phyloP scores from a whole-genome alignment of 2,329 filamentous ascomycete genomes.

The Aspergillus carbonarius region DNA sequence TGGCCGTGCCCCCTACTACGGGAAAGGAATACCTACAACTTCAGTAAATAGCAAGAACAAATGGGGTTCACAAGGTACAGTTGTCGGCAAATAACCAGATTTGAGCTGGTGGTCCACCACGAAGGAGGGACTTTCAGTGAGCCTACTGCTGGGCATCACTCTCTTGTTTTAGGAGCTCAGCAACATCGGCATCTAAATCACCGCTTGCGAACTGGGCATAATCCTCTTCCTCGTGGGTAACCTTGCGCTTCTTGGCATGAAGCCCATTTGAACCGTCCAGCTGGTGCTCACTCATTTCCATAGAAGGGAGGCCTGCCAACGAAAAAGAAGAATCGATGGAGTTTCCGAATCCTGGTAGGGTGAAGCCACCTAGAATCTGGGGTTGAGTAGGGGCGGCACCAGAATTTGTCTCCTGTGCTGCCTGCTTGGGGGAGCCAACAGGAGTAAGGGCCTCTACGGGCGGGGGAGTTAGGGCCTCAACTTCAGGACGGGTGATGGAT shows the following conservation, averaged over 20 bases:
- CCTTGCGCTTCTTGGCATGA: constrained; percentile 51
- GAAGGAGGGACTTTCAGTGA: not conserved
- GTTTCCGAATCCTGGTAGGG: constrained; percentile 23
- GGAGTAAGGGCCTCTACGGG: constrained; percentile 58
- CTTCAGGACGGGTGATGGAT: constrained; percentile 62
- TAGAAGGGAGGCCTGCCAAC: constrained; percentile 19
- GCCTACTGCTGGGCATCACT: constrained; percentile 23
- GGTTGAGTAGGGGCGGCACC: constrained; percentile 15
- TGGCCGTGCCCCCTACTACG: not conserved
- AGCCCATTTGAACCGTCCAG: constrained; percentile 29
- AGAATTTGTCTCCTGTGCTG: constrained; percentile 33
- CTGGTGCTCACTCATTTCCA: constrained; percentile 22
- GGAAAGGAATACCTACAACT: not conserved
- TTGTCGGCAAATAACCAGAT: not conserved
- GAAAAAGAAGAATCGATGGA: constrained; percentile 19
- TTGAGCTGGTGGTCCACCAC: not conserved
- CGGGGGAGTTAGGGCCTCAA: constrained; percentile 86
- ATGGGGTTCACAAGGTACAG: not conserved
- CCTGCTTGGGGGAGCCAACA: constrained; percentile 48
- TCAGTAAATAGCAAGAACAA: not conserved
- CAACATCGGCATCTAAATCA: constrained; percentile 62
- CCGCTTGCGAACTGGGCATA: constrained; percentile 51
- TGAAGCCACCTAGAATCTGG: constrained; percentile 17
- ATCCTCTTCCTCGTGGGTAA: constrained; percentile 45
- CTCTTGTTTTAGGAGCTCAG: constrained; percentile 56